phyloP scores from a whole-genome alignment of 768 basidiomycete species.

The Lactarius hatsudake region DNA sequence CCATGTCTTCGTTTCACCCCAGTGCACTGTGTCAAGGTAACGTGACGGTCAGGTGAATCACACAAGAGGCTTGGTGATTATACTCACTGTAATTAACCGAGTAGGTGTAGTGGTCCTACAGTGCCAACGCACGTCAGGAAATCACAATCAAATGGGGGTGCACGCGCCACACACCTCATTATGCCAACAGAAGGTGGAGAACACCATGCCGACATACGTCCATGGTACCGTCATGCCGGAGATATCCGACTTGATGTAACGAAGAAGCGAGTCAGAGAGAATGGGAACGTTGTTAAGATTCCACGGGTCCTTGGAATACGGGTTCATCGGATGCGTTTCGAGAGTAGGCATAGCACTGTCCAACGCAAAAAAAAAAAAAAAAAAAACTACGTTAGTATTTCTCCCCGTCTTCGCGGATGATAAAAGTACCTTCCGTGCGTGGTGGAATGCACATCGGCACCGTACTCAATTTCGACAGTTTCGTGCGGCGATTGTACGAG shows the following conservation, averaged over 20 bases:
- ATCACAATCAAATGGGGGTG: neutral
- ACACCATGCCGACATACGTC: conserved; percentile 99
- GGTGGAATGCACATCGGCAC: conserved; percentile 97
- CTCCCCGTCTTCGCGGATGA: neutral
- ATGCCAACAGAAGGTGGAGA: conserved; percentile 99
- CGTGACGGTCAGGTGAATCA: conserved; percentile 5
- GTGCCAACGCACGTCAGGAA: conserved; percentile 9
- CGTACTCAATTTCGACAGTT: conserved; percentile 97
- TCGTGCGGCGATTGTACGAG: conserved; percentile 86
- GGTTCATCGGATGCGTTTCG: conserved; percentile 87
- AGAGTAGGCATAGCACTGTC: conserved; percentile 90
- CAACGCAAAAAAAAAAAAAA: conserved; percentile 3
- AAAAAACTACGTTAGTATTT: conserved; percentile 8
- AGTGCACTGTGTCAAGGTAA: conserved; percentile 67
- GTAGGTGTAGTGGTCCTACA: conserved; percentile 94
- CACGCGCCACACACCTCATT: conserved; percentile 64
- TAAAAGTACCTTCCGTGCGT: conserved; percentile 89
- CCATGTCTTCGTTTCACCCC: conserved; percentile 99
- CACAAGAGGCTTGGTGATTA: conserved; percentile 7
- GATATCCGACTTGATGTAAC: conserved; percentile 98
- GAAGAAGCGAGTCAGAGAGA: conserved; percentile 84
- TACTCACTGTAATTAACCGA: conserved; percentile 88
- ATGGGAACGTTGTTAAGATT: conserved; percentile 98
- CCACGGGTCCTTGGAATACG: conserved; percentile 91
- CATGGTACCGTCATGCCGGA: conserved; percentile 99